Evolutionary conservation across 768 basidiomycete genomes (phyloP), one percentile per base, ranked within the genome.

Genomic region (Lactarius sp.): DNA sequence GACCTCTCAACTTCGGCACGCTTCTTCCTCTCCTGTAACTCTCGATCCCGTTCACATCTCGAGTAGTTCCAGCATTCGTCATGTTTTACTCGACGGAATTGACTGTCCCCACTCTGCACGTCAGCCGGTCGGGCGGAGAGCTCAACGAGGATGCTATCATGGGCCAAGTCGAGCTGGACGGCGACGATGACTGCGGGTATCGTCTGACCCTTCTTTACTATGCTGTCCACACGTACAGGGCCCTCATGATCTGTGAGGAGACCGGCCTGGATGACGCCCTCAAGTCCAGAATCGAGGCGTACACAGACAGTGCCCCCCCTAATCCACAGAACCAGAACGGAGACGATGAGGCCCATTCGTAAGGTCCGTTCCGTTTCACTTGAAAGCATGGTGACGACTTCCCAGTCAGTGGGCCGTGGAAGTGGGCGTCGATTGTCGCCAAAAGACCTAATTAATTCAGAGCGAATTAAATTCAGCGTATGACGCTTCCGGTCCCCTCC

Each of bases 311-410:
- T 75, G 47, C 77, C 75, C 18, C 73, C 73, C 66, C 81, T 79
- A 37, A 83, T 77, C 36, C 91, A 84, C 44, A 80, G 71, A 31
- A 91, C 82, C 13, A 84, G 79, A 53, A 85, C 89, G 12, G 91
- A 90, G 59, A 99, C 83, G 68, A 95, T 88, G 57, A 93, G 80
- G 49, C 94, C 94, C 39, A 82, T 77, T 60, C 81, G 81, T 61
- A 99, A 79, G 2, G 93, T 95, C 47, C 82, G 78, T 46, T 76
- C 74, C 6, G 94, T 94, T 78, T 98, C 97, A 34, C 95, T 94
- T 44, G 92, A 94, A 56, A 98, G 84, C 95, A 97, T 98, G 2
- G 91, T 93, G 69, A 98, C 77, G 33, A 96, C 83, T 61, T 97
- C 90, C 88, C 87, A 89, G 9, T 85, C 77, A 12, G 74, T 74